Evolutionary conservation across 208 protist species (phyloP), one percentile per base, ranked within the genome.

Genomic region (Wallacemonas sp.): DNA sequence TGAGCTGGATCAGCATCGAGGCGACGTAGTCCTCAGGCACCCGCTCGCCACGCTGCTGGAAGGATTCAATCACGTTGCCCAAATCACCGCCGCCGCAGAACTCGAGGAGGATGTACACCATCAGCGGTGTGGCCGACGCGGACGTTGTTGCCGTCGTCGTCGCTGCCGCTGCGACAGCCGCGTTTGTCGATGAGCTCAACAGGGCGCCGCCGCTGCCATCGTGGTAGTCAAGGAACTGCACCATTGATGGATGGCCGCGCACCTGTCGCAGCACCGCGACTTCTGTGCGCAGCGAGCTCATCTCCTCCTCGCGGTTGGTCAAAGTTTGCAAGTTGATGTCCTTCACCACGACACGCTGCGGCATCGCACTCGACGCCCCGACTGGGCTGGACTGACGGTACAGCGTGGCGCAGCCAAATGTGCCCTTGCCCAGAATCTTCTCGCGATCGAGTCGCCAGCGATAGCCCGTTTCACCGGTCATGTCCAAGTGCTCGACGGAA

Each of bases 91-190:
- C 80, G 2, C 63, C 81, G 57, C 83, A 89, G 70, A 86, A 95
- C 68, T 94, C 89, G 62, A 89, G 87, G n/a, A 96, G 2, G 61
- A 96, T 89, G 61, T 89, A 89, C 32, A 73, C 78, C 80, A 92
- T 81, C 5, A 86, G 70, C 16, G 76, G 48, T 65, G 26, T 77
- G 72, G 18, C 82, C 62, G 55, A 57, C 20, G 54, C 70, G 59
- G 50, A 67, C 55, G 48, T 62, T 50, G 66, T 69, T 67, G 18
- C 4, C 2, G 57, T 49, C 20, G n/a, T 8, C 10, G 5, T 22
- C 3, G 10, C 20, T 3, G n/a, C 20, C 22, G 57, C 31, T 28
- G 61, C n/a, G 12, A 4, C n/a, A n/a, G 49, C 11, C 8, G 11
- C 36, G 36, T 8, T 14, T 26, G 52, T 4, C 26, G 31, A 36